Evolutionary conservation across 441 rosid species (phyloP).

Genomic region (Pelargonium cotyledonis): DNA sequence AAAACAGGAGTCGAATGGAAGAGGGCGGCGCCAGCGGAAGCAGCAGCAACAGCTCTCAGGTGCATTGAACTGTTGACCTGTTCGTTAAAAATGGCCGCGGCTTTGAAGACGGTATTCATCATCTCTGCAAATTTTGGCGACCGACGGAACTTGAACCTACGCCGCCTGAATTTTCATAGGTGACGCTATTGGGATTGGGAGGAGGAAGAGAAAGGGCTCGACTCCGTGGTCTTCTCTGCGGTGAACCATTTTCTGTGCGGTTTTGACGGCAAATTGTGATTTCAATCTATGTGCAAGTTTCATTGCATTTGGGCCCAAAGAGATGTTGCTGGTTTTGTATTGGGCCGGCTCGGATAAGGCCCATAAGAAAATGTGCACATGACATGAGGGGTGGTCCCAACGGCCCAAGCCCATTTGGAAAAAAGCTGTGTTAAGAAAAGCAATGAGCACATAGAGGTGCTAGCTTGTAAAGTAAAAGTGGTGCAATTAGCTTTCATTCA

Average conservation of each 20-base stretch:
- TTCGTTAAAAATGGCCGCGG: slow-evolving; percentile 34
- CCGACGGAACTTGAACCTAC: neutral
- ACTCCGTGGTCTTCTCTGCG: neutral
- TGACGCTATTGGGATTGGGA: neutral
- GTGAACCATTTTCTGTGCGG: neutral
- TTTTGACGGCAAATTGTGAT: neutral
- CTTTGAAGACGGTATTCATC: slow-evolving; percentile 37
- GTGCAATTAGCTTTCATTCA: too few species aligned
- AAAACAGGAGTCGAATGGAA: slow-evolving; percentile 73
- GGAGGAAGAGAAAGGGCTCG: neutral
- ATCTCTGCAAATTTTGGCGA: slow-evolving; percentile 20
- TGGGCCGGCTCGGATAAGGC: too few species aligned
- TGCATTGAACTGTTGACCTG: slow-evolving; percentile 26
- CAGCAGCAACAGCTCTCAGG: slow-evolving; percentile 17
- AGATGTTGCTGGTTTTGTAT: too few species aligned
- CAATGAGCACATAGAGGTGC: too few species aligned
- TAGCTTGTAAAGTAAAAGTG: too few species aligned
- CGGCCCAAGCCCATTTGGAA: too few species aligned
- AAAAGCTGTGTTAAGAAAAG: too few species aligned
- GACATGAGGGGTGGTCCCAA: too few species aligned
- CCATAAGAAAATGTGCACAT: neutral
- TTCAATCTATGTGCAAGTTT: too few species aligned
- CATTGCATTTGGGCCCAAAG: too few species aligned
- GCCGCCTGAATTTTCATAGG: neutral
- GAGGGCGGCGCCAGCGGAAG: slow-evolving; percentile 23